Evolutionary conservation across 805 yeast species (phyloP).

Genomic region (Monosporozyma unispora): DNA sequence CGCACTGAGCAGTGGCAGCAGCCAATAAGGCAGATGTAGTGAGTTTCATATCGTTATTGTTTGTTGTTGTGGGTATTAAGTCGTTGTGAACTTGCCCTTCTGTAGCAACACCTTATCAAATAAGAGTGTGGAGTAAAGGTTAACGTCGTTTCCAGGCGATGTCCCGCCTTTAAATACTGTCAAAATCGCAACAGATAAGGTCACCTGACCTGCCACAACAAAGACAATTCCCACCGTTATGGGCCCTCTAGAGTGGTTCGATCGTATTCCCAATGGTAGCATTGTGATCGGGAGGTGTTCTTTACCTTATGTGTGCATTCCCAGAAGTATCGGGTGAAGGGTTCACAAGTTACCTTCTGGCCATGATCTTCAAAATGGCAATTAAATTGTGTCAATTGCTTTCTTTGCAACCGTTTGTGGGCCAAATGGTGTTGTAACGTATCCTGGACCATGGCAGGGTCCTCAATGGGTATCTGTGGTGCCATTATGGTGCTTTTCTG

Average conservation of each 20-base stretch:
- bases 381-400: background rate
- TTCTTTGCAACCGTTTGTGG: background rate
- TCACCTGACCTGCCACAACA: background rate
- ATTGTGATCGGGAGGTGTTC: background rate
- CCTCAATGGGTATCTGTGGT: background rate
- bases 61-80: background rate
- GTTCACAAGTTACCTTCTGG: background rate
- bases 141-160: background rate
- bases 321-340: background rate
- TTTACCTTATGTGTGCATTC: background rate
- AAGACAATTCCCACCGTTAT: background rate
- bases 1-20: conserved; percentile 33
- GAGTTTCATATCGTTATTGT: conserved; percentile 13
- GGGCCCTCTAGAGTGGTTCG: background rate
- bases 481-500: background rate
- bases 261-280: background rate
- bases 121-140: background rate
- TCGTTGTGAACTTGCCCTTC: background rate
- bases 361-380: background rate
- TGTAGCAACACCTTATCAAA: background rate
- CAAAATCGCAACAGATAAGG: background rate
- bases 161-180: background rate
- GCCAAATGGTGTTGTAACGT: background rate
- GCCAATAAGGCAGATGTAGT: conserved; percentile 23
- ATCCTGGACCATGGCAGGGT: background rate